These are phyloP conservation scores for Begonia peltatifolia DNA, from an alignment of 306 rosid genomes.

Conservation along the genomic window DNA sequence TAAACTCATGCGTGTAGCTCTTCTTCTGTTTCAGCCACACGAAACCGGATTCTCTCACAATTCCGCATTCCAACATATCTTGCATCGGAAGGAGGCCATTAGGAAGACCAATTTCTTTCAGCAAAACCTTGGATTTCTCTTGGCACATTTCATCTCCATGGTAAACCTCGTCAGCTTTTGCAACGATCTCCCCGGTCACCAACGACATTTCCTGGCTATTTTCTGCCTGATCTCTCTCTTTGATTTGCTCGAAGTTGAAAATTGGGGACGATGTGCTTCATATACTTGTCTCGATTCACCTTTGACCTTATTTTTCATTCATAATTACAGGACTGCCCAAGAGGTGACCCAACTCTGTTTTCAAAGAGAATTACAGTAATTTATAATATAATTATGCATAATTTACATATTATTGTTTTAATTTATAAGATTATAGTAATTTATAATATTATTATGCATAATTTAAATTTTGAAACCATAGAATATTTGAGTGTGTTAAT, in stretches of 20 bases:
- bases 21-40: conserved; percentile 86
- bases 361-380: no score
- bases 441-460: no score
- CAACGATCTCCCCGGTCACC: conserved; percentile 31
- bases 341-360: no score
- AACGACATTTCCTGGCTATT: conserved; percentile 25
- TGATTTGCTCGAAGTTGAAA: neutral
- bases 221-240: neutral
- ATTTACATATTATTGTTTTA: no score
- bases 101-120: conserved; percentile 48
- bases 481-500: no score
- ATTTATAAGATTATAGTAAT: no score
- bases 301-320: no score
- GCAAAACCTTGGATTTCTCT: conserved; percentile 36
- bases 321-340: no score
- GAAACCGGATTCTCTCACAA: conserved; percentile 42
- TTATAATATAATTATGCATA: no score
- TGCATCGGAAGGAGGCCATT: conserved; percentile 62
- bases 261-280: no score
- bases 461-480: no score
- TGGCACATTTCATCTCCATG: conserved; percentile 55
- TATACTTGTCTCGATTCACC: no score
- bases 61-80: conserved; percentile 71
- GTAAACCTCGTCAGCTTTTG: conserved; percentile 51
- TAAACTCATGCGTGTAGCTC: conserved; percentile 51